These are phyloP conservation scores for Claviceps africana DNA, from an alignment of 2,329 filamentous ascomycete genomes.

Conservation along the genomic window DNA sequence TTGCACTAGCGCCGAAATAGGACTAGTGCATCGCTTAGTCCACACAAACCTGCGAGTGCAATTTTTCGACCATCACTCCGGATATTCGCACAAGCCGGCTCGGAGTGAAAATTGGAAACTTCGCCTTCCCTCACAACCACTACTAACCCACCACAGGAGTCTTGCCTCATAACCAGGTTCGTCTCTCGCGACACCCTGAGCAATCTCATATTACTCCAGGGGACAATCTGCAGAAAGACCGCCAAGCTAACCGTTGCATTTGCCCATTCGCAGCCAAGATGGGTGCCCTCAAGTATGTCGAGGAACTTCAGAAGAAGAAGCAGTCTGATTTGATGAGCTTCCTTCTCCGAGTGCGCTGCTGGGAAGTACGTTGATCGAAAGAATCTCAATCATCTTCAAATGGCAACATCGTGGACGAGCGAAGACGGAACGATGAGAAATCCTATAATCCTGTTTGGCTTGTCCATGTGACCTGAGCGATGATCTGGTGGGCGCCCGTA, in stretches of 20 bases:
- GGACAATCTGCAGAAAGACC: neutral
- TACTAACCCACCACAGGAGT: conserved; percentile 25
- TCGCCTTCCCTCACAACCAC: conserved; percentile 13
- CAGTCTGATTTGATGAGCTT: conserved; percentile 99
- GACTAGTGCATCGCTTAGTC: conserved; percentile 24
- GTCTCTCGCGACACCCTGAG: conserved; percentile 9
- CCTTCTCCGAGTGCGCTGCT: conserved; percentile 99
- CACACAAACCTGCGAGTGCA: conserved; percentile 21
- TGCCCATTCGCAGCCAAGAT: conserved; percentile 48
- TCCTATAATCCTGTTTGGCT: conserved; percentile 8
- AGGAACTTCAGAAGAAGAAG: conserved; percentile 99
- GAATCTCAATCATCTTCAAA: conserved; percentile 13
- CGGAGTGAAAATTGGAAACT: conserved; percentile 19
- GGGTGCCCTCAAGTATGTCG: conserved; percentile 99
- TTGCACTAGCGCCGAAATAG: conserved; percentile 10
- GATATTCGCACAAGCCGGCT: conserved; percentile 10
- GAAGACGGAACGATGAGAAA: conserved; percentile 7
- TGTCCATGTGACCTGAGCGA: neutral
- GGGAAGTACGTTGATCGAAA: conserved; percentile 70
- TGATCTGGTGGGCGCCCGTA: neutral
- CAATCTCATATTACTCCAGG: neutral
- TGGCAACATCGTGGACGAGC: conserved; percentile 21
- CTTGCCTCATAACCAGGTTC: conserved; percentile 23
- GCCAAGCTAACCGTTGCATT: conserved; percentile 1
- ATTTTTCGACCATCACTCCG: conserved; percentile 20